phyloP scores from a whole-genome alignment of 495 filamentous ascomycete species.

The Pyrenula aspistea region DNA sequence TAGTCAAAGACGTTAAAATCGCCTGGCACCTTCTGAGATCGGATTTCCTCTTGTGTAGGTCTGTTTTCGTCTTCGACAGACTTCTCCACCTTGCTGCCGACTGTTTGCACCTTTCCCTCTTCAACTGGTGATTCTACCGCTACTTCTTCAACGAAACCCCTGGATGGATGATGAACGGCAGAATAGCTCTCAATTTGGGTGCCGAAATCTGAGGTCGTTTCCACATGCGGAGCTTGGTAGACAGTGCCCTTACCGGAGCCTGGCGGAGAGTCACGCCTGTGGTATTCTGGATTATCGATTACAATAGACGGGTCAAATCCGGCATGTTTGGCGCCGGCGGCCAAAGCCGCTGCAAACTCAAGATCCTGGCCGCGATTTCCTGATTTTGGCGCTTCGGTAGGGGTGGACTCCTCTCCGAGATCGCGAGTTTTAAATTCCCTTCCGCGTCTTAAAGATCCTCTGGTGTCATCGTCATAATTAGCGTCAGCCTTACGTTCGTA shows the following conservation, averaged over 20 bases:
- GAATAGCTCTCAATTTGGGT: slow-evolving; percentile 6
- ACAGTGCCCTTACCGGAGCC: slow-evolving; percentile 35
- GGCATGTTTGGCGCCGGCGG: slow-evolving; percentile 52
- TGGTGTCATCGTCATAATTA: slow-evolving; percentile 22
- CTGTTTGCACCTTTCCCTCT: background rate
- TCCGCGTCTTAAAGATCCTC: background rate
- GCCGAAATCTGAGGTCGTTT: slow-evolving; percentile 26
- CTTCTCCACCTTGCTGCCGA: slow-evolving; percentile 10
- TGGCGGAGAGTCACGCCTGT: slow-evolving; percentile 51
- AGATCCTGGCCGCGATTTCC: slow-evolving; percentile 37
- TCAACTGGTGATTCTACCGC: slow-evolving; percentile 4
- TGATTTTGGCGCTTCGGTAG: background rate
- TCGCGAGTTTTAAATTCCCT: background rate
- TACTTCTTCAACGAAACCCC: slow-evolving; percentile 19
- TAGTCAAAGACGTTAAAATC: slow-evolving; percentile 15
- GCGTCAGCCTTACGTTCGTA: slow-evolving; percentile 47
- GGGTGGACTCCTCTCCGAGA: slow-evolving; percentile 6
- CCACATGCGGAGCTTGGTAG: slow-evolving; percentile 33
- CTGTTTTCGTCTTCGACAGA: slow-evolving; percentile 4
- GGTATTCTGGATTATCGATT: slow-evolving; percentile 50
- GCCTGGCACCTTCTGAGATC: slow-evolving; percentile 22
- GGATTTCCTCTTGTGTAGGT: background rate
- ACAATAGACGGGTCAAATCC: slow-evolving; percentile 65
- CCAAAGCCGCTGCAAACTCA: slow-evolving; percentile 58
- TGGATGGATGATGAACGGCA: background rate